Conservation (phyloP, 2,329 filamentous ascomycete genomes). For the Metarhizium sp. region DNA sequence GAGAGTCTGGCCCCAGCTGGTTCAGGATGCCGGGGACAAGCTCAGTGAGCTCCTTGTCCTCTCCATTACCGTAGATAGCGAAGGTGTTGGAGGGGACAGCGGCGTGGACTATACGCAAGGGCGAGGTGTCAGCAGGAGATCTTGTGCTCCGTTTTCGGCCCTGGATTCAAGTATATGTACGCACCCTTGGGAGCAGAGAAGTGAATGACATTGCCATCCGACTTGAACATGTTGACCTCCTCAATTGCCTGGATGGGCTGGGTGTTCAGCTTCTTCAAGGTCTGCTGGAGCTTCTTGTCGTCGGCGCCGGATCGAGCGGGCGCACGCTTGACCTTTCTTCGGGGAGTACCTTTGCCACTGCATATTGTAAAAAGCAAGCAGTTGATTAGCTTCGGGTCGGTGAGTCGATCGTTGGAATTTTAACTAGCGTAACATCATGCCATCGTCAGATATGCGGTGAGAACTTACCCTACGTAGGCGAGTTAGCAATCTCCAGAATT, state of each 20-base stretch:
- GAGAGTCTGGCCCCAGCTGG: conserved; percentile 96
- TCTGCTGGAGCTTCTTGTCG: conserved; percentile 98
- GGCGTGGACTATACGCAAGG: conserved; percentile 65
- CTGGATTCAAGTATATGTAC: conserved; percentile 21
- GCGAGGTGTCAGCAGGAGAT: not conserved
- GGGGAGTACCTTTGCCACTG: conserved; percentile 93
- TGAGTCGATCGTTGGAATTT: not conserved
- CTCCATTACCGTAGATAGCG: conserved; percentile 96
- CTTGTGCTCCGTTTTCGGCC: conserved; percentile 1
- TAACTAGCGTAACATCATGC: not conserved
- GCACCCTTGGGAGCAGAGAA: conserved; percentile 95
- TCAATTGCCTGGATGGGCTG: conserved; percentile 99
- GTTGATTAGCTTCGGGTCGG: conserved; percentile 18
- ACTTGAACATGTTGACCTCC: conserved; percentile 99
- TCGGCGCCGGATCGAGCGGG: conserved; percentile 87
- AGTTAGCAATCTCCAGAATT: conserved; percentile 1
- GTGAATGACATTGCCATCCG: conserved; percentile 99
- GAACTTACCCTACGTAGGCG: conserved; percentile 26
- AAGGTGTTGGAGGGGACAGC: conserved; percentile 98
- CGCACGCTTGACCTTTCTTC: conserved; percentile 97
- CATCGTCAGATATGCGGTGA: not conserved
- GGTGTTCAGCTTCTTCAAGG: conserved; percentile 98
- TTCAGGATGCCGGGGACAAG: conserved; percentile 98
- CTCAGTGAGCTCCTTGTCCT: conserved; percentile 99
- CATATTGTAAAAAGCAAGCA: conserved; percentile 7